These are phyloP conservation scores for Rhizoclosmatium globosum DNA, from an alignment of 192 early-diverging fungal genomes.

Conservation along the genomic window DNA sequence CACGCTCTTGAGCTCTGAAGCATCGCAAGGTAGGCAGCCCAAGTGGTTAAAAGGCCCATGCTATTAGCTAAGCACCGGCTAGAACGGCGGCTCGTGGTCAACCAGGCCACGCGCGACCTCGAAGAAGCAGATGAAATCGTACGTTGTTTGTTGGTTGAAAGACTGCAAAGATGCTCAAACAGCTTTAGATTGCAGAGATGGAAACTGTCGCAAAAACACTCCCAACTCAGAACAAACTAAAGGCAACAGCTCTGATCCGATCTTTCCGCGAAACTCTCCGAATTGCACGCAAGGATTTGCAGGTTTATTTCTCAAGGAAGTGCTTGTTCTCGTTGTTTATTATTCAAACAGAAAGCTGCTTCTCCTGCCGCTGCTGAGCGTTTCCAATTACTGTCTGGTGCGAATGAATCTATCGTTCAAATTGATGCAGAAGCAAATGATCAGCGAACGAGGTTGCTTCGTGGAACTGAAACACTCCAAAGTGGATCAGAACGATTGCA, in stretches of 20 bases:
- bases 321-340: background rate
- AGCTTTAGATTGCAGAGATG: conserved; percentile 30
- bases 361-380: conserved; percentile 27
- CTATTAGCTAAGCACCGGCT: background rate
- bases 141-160: background rate
- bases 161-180: too few species aligned
- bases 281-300: conserved; percentile 19
- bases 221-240: conserved; percentile 11
- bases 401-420: conserved; percentile 39
- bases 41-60: background rate
- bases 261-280: conserved; percentile 13
- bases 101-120: conserved; percentile 82
- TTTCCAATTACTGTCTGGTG: conserved; percentile 48
- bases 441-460: conserved; percentile 77
- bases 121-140: conserved; percentile 93
- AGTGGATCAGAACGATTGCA: conserved; percentile 80
- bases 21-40: conserved; percentile 17
- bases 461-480: conserved; percentile 85
- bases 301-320: background rate
- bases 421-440: conserved; percentile 62
- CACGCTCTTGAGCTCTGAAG: background rate
- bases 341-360: conserved; percentile 3
- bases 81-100: conserved; percentile 74
- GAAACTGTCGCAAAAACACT: background rate
- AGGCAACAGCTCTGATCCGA: conserved; percentile 21